These are phyloP conservation scores for Prunus fruticosa DNA, from an alignment of 306 rosid genomes.

Conservation along the genomic window DNA sequence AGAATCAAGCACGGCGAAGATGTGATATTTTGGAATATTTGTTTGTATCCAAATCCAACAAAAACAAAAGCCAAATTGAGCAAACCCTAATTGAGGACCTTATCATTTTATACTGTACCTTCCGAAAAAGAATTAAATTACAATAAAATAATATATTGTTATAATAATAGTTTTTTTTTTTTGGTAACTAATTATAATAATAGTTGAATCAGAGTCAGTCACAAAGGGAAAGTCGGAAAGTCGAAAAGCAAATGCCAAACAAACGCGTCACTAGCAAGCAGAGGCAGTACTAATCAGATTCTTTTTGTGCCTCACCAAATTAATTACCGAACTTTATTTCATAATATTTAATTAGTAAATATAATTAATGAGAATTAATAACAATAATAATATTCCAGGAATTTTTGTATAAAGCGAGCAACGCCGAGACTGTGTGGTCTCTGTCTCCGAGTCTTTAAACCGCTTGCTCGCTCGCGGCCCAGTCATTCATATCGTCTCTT, in stretches of 20 bases:
- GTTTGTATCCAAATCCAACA: neutral
- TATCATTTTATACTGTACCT: conserved; percentile 24
- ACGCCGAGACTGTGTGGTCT: conserved; percentile 18
- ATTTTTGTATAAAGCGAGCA: conserved; percentile 24
- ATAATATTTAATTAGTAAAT: neutral
- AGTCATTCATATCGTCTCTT: neutral
- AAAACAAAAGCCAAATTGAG: conserved; percentile 8
- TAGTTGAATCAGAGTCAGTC: neutral
- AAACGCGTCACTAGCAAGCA: neutral
- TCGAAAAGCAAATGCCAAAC: neutral
- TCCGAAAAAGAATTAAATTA: neutral
- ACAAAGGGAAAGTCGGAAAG: neutral
- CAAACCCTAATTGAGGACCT: conserved; percentile 32
- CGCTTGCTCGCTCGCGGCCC: neutral
- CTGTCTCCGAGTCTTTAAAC: neutral
- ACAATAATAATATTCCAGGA: neutral
- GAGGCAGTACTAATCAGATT: neutral
- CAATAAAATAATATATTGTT: neutral
- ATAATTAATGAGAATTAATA: neutral
- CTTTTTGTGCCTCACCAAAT: neutral
- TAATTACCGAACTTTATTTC: neutral
- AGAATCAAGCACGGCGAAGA: neutral
- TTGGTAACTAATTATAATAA: too few relatives aligned
- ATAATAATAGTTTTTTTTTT: neutral
- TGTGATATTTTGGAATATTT: neutral